A percentile compares a stretch with the other conserved stretches of the same genome.
These are phyloP conservation scores for Teratosphaeria viscida DNA, from an alignment of 2,329 filamentous ascomycete species.

Conservation along the genomic window DNA sequence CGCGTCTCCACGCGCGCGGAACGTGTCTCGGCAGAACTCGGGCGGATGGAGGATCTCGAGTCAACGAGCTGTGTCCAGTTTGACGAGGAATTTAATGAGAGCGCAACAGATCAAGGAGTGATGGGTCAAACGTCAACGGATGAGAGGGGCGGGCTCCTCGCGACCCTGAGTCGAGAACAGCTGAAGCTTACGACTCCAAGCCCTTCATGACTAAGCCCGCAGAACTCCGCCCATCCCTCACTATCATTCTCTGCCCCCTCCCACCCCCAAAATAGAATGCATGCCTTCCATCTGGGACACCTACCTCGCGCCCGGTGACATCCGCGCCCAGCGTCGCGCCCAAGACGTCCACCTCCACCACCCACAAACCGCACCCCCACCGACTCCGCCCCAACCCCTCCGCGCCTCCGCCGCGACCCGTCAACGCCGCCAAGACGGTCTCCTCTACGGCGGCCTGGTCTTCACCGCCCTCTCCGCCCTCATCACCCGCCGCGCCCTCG, in stretches of 20 bases:
- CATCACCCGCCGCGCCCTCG: conserved; percentile 53
- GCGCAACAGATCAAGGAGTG: neutral
- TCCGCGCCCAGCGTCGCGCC: conserved; percentile 11
- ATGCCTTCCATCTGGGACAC: conserved; percentile 23
- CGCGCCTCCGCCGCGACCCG: conserved; percentile 19
- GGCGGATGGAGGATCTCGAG: no score
- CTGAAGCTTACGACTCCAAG: neutral
- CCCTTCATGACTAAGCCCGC: neutral
- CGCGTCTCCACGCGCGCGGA: neutral
- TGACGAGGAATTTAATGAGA: neutral
- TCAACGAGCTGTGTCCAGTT: no score
- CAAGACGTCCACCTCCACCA: neutral
- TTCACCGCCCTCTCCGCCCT: conserved; percentile 65
- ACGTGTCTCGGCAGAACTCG: neutral
- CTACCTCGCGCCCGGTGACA: conserved; percentile 24
- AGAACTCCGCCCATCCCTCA: neutral
- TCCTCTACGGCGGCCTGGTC: conserved; percentile 64
- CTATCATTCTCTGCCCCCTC: neutral
- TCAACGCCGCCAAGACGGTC: conserved; percentile 22
- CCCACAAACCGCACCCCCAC: neutral
- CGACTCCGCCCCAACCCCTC: conserved; percentile 3
- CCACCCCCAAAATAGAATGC: conserved; percentile 6
- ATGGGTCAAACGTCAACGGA: neutral
- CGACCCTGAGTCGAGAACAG: neutral
- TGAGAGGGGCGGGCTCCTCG: neutral